phyloP scores from a whole-genome alignment of 225 moss, liverwort and hornwort species.

The Neckera pumila region DNA sequence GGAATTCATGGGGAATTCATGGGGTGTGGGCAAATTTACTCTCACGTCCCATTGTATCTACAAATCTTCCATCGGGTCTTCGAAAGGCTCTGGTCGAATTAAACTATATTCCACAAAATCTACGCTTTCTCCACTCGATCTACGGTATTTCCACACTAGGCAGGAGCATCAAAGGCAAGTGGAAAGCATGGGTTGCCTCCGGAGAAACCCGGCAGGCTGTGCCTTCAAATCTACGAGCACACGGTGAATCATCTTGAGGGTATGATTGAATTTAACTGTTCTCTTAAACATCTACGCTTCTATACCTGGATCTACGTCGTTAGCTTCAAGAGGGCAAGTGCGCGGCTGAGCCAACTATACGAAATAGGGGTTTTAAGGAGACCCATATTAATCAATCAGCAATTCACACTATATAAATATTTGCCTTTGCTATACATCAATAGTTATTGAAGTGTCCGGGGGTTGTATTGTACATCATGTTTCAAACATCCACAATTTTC shows the following conservation, averaged over 20 bases:
- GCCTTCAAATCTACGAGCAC: not conserved
- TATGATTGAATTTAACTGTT: not conserved
- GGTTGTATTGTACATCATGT: too few species aligned
- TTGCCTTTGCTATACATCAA: too few species aligned
- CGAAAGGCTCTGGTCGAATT: rapidly evolving
- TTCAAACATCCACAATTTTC: too few species aligned
- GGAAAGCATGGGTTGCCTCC: rapidly evolving
- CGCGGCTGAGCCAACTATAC: too few species aligned
- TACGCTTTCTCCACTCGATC: rapidly evolving
- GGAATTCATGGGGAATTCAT: too few species aligned
- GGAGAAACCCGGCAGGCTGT: rapidly evolving
- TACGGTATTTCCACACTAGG: not conserved
- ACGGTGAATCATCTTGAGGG: rapidly evolving
- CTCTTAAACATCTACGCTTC: not conserved
- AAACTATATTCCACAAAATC: not conserved
- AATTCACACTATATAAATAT: too few species aligned
- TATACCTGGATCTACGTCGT: not conserved
- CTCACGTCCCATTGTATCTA: not conserved
- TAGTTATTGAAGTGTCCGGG: too few species aligned
- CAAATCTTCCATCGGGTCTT: not conserved
- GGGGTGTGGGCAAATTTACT: rapidly evolving
- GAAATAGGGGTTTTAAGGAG: too few species aligned
- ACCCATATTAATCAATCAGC: too few species aligned
- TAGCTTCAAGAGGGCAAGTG: rapidly evolving
- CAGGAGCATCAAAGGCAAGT: not conserved